phyloP scores from a whole-genome alignment of 2,329 filamentous ascomycete genomes.

The Onygenales sp. region DNA sequence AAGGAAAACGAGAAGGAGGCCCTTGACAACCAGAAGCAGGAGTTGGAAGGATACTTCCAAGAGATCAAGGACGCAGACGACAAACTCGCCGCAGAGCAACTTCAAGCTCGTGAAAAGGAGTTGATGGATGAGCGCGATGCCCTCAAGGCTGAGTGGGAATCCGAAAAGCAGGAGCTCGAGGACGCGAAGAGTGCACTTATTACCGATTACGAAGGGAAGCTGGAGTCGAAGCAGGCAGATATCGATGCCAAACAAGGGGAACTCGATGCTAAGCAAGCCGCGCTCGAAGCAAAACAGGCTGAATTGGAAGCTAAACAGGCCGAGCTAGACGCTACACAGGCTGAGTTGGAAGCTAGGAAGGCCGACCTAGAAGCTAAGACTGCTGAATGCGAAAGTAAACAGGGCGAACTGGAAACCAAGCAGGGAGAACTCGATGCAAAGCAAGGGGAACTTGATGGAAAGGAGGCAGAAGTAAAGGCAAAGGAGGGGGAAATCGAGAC shows the following conservation, averaged over 20 bases:
- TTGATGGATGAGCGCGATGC: constrained; percentile 31
- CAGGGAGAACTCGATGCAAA: constrained; percentile 7
- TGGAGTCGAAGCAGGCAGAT: constrained; percentile 18
- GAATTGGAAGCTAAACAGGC: constrained; percentile 19
- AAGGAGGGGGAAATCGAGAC: constrained; percentile 10
- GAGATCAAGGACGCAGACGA: constrained; percentile 36
- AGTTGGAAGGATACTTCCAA: constrained; percentile 39
- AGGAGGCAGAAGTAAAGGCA: constrained; percentile 9
- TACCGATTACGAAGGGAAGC: constrained; percentile 24
- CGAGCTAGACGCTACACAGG: constrained; percentile 19
- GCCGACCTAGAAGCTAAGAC: constrained; percentile 16
- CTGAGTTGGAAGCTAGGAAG: constrained; percentile 19
- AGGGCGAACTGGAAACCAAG: constrained; percentile 10
- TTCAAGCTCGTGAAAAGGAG: constrained; percentile 32
- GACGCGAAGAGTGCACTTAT: constrained; percentile 27
- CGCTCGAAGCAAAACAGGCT: constrained; percentile 19
- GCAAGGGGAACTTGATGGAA: constrained; percentile 8
- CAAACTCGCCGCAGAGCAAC: constrained; percentile 26
- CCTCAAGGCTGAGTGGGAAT: constrained; percentile 26
- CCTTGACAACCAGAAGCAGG: constrained; percentile 34
- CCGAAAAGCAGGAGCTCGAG: constrained; percentile 29
- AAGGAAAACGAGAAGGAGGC: constrained; percentile 32
- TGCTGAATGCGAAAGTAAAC: constrained; percentile 9
- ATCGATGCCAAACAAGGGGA: constrained; percentile 23
- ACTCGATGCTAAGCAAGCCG: constrained; percentile 25